Percentiles rank a stretch among this genome's conserved stretches.
These are phyloP conservation scores for Neurospora crassa DNA, from an alignment of 2,329 filamentous ascomycete species.

Conservation along the genomic window DNA sequence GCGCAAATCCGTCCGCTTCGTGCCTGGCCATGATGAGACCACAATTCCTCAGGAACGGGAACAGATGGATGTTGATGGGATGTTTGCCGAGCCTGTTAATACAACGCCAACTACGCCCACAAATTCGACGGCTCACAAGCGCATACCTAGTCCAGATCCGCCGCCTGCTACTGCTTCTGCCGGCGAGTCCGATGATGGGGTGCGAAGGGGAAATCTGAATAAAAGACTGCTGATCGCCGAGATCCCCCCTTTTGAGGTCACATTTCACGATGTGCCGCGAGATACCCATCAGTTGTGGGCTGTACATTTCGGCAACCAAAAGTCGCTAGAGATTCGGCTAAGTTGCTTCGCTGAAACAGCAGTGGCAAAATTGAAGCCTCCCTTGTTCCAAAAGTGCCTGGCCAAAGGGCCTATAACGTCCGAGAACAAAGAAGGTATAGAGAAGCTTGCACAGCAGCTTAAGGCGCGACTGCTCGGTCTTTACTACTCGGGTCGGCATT, in stretches of 20 bases:
- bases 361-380: constrained; percentile 10
- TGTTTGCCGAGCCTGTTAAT: neutral
- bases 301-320: constrained; percentile 14
- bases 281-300: constrained; percentile 15
- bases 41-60: constrained; percentile 14
- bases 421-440: constrained; percentile 14
- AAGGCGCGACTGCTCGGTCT: constrained; percentile 26
- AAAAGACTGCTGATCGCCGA: constrained; percentile 18
- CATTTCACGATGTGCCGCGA: constrained; percentile 19
- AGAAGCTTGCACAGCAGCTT: constrained; percentile 25
- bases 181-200: neutral
- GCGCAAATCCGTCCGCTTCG: constrained; percentile 30
- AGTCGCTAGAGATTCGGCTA: constrained; percentile 22
- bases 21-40: constrained; percentile 14
- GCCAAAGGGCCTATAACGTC: constrained; percentile 19
- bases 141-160: constrained; percentile 3
- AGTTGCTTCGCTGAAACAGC: constrained; percentile 20
- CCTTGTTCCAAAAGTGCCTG: constrained; percentile 11
- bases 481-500: constrained; percentile 22
- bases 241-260: constrained; percentile 13
- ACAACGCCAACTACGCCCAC: neutral
- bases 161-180: constrained; percentile 8
- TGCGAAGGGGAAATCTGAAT: constrained; percentile 4
- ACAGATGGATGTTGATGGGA: constrained; percentile 16
- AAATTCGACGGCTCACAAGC: neutral